Evolutionary conservation across 352 stramenopile species (phyloP).

Genomic region (Pythium myriotylum): DNA sequence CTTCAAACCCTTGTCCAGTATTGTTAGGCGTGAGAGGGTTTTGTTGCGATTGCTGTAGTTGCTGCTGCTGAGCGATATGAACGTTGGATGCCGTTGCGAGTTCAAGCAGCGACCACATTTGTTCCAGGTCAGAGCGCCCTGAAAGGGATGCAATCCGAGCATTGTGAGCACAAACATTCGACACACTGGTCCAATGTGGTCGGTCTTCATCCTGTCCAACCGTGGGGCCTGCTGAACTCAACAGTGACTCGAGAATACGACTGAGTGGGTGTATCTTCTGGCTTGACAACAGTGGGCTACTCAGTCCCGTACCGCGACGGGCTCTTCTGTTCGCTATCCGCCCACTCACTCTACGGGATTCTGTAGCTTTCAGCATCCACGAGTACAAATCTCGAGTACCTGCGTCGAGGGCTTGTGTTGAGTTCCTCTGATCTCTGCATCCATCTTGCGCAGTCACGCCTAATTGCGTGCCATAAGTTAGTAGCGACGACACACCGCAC

Average conservation of each 20-base stretch:
- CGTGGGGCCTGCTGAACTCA: not conserved
- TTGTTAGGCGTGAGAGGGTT: not conserved
- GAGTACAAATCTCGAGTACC: conserved; percentile 23
- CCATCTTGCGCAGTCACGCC: not conserved
- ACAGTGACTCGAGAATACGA: conserved; percentile 43
- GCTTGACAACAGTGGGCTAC: conserved; percentile 11
- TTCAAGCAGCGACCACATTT: conserved; percentile 82
- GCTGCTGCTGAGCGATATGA: conserved; percentile 33
- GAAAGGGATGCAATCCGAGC: conserved; percentile 50
- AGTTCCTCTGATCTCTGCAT: not conserved
- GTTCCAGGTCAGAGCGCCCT: conserved; percentile 67
- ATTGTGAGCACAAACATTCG: conserved; percentile 65
- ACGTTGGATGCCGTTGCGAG: conserved; percentile 60
- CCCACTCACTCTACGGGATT: conserved; percentile 10
- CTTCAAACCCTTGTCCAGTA: conserved; percentile 11
- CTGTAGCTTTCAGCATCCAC: conserved; percentile 32
- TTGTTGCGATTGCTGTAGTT: conserved; percentile 21
- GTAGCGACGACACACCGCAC: conserved; percentile 71
- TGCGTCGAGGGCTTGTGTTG: conserved; percentile 14
- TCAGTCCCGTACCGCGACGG: conserved; percentile 8
- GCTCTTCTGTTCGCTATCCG: conserved; percentile 11
- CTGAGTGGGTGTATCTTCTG: conserved; percentile 45
- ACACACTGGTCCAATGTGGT: conserved; percentile 17
- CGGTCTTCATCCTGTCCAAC: conserved; percentile 3
- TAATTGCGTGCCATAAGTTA: conserved; percentile 61